Evolutionary conservation across 2,329 filamentous ascomycete genomes (phyloP).

Genomic region (Arthrobotrys conoides): DNA sequence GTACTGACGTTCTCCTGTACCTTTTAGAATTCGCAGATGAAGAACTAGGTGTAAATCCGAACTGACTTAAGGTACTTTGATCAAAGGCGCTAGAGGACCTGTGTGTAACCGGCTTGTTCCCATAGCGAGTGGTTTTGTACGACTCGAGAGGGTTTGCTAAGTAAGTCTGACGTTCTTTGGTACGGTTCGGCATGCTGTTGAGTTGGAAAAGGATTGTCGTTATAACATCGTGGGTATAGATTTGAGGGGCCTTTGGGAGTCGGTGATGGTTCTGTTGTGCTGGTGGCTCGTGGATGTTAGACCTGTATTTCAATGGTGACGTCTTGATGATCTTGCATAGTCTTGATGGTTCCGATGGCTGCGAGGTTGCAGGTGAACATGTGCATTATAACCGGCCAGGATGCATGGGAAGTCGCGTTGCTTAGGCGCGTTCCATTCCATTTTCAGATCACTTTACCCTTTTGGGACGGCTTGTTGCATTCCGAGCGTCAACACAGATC

Average conservation of each 20-base stretch:
- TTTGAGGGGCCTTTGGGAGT: background rate
- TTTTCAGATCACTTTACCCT: slow-evolving; percentile 18
- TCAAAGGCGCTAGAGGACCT: slow-evolving; percentile 8
- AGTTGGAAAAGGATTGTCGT: slow-evolving; percentile 18
- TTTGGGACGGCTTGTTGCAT: background rate
- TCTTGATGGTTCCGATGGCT: background rate
- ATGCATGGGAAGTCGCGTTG: slow-evolving; percentile 15
- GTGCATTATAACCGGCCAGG: background rate
- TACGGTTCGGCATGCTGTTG: slow-evolving; percentile 36
- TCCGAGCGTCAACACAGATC: too few relatives aligned
- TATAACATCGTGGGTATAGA: slow-evolving; percentile 4
- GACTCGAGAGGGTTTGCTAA: slow-evolving; percentile 42
- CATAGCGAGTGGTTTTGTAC: slow-evolving; percentile 41
- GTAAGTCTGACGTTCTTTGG: slow-evolving; percentile 13
- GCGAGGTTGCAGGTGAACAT: background rate
- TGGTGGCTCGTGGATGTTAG: background rate
- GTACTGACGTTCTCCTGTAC: slow-evolving; percentile 29
- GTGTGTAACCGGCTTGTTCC: slow-evolving; percentile 24
- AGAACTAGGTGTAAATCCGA: slow-evolving; percentile 45
- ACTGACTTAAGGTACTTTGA: slow-evolving; percentile 54
- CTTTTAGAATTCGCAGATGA: slow-evolving; percentile 23
- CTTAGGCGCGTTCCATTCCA: slow-evolving; percentile 19
- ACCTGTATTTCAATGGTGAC: background rate
- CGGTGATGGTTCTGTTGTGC: background rate
- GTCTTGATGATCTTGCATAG: too few relatives aligned